phyloP scores from a whole-genome alignment of 768 basidiomycete species.

The Termitomyces sp. region DNA sequence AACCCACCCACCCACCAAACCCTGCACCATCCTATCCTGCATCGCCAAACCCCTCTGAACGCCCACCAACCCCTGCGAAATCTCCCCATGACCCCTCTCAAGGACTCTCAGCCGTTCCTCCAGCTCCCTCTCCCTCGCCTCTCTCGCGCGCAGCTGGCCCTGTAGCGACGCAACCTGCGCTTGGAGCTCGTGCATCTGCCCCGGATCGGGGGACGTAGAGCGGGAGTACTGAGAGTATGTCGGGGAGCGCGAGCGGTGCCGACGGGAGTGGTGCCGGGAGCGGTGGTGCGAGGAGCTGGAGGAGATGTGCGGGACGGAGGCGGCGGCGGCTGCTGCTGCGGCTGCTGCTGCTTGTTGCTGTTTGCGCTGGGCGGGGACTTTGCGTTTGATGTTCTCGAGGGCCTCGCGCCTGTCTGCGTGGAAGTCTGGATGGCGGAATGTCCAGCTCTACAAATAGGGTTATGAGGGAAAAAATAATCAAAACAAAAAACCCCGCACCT shows the following conservation, averaged over 20 bases:
- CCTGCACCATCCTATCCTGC: conserved; percentile 80
- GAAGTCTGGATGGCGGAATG: conserved; percentile 58
- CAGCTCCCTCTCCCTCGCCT: conserved; percentile 30
- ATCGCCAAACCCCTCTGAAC: conserved; percentile 63
- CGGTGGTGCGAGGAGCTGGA: conserved; percentile 16
- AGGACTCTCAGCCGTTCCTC: conserved; percentile 29
- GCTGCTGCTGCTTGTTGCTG: conserved; percentile 30
- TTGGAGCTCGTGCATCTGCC: conserved; percentile 11
- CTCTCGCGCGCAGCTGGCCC: conserved; percentile 26
- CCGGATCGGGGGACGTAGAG: conserved; percentile 3
- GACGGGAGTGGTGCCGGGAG: conserved; percentile 19
- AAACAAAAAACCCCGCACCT: conserved; percentile 33
- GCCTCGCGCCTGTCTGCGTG: conserved; percentile 51
- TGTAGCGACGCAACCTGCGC: conserved; percentile 22
- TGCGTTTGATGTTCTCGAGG: conserved; percentile 58
- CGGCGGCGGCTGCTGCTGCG: conserved; percentile 11
- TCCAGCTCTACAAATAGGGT: conserved; percentile 41
- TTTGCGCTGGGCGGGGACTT: conserved; percentile 53
- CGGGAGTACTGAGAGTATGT: conserved; percentile 22
- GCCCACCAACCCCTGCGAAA: conserved; percentile 33
- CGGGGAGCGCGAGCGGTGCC: conserved; percentile 11
- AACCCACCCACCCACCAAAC: conserved; percentile 57
- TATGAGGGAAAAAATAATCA: neutral
- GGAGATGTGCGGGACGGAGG: conserved; percentile 9
- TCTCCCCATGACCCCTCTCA: conserved; percentile 36